Evolutionary conservation across 352 stramenopile genomes (phyloP).

Genomic region (Phytophthora hybrid): DNA sequence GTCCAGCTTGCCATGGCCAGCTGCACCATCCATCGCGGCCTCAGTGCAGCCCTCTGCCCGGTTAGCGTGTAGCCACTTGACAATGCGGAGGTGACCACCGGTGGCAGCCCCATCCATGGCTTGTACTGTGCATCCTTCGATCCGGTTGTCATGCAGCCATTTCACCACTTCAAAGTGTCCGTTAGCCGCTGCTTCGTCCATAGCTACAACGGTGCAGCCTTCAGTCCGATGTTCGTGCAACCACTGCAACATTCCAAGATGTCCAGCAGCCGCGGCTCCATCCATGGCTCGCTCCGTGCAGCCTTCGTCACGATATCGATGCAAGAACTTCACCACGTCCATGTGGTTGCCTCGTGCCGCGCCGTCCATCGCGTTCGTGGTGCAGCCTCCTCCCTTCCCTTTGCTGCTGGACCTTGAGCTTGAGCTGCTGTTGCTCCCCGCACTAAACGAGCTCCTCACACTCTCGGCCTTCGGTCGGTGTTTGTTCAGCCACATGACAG

Average conservation of each 20-base stretch:
- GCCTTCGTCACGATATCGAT: conserved; percentile 44
- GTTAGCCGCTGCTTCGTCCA: conserved; percentile 41
- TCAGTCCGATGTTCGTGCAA: conserved; percentile 38
- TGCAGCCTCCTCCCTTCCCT: conserved; percentile 35
- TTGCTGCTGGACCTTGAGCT: conserved; percentile 13
- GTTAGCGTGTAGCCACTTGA: conserved; percentile 47
- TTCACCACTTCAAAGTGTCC: conserved; percentile 44
- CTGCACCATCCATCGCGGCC: conserved; percentile 49
- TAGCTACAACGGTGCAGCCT: conserved; percentile 35
- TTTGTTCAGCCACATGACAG: conserved; percentile 47
- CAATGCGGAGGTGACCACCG: conserved; percentile 35
- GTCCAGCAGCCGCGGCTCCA: conserved; percentile 34
- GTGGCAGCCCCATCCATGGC: conserved; percentile 43
- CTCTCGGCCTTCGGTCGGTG: conserved; percentile 25
- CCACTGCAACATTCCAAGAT: conserved; percentile 46
- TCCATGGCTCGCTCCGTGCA: conserved; percentile 45
- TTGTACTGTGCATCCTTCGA: conserved; percentile 40
- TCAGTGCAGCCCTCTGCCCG: conserved; percentile 43
- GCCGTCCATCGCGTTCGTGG: conserved; percentile 42
- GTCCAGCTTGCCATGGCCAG: conserved; percentile 35
- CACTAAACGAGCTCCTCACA: conserved; percentile 18
- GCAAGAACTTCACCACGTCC: conserved; percentile 49
- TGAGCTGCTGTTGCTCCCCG: conserved; percentile 27
- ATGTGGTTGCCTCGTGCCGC: conserved; percentile 36
- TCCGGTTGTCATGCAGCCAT: conserved; percentile 42